Evolutionary conservation across 805 yeast species (phyloP).

Genomic region (Saccharomycopsis capsularis): DNA sequence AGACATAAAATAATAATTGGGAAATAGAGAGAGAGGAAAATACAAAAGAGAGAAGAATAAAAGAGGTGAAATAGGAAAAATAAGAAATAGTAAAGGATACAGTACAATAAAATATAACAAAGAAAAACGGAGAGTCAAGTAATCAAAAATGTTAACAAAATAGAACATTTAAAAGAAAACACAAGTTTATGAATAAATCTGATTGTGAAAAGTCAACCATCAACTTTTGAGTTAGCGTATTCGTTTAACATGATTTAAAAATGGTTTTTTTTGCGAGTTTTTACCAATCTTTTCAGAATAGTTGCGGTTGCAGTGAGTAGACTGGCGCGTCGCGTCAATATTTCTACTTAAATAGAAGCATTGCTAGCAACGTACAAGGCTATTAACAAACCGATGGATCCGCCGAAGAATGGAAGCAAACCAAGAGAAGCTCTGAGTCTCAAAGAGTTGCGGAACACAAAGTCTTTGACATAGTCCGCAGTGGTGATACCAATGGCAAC

Average conservation of each 20-base stretch:
- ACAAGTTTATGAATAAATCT: not conserved
- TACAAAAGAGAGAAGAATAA: too few relatives aligned
- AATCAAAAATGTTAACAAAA: not conserved
- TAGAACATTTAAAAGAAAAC: not conserved
- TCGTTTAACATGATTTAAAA: too few relatives aligned
- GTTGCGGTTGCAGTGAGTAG: too few relatives aligned
- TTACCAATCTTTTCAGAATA: too few relatives aligned
- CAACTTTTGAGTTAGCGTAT: too few relatives aligned
- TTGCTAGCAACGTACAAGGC: conserved; percentile 33
- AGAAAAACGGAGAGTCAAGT: not conserved
- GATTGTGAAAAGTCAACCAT: not conserved
- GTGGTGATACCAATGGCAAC: conserved; percentile 8
- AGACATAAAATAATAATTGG: not conserved
- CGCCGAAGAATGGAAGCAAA: conserved; percentile 29
- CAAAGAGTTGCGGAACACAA: conserved; percentile 23
- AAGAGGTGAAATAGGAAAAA: too few relatives aligned
- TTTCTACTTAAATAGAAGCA: conserved; percentile 9
- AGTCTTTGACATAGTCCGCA: conserved; percentile 17
- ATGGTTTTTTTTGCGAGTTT: too few relatives aligned
- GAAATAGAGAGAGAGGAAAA: not conserved
- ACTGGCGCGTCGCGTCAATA: too few relatives aligned
- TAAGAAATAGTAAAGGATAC: too few relatives aligned
- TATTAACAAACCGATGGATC: conserved; percentile 27
- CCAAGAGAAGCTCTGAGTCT: conserved; percentile 29
- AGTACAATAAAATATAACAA: too few relatives aligned